Base-by-base conservation (phyloP, 257 asterid species). In the Linaria vulgaris region DNA sequence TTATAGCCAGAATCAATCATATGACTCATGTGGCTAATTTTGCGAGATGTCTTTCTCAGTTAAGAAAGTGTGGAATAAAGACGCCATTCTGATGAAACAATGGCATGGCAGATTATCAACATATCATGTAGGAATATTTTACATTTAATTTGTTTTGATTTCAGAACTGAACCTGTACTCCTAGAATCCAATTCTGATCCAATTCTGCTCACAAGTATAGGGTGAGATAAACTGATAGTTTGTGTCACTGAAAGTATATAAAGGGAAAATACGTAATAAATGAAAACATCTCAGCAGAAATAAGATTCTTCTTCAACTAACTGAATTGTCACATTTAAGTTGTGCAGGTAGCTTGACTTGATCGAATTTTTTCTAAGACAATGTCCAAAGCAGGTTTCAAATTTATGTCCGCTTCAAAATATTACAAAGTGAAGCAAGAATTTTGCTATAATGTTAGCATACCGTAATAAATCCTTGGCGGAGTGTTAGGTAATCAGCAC, bases 391-490 rank as follows among this genome's bases (percentile, higher is more conserved):
- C 47, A 22, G 47, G 39, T 13, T 20, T 16, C 13, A 47, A 20
- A 31, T 16, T 59, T 24, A 31, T 25, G 27, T 61, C 37, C 59
- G 53, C 45, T 31, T 34, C 21, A 70, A 25, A 34, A 19, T 34
- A 34, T 30, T 6, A 69, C 31, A 37, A 2, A 31, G 31, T 43
- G 64, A 38, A 51, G 43, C 17, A 60, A 25, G 25, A 21, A 63
- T 54, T 67, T 21, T 47, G 37, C 44, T 5, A 41, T 12, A 47
- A 46, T 49, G 75, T 53, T 64, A 54, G 65, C 83, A 62, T 85
- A 94, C 99, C 87, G 71, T 68, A 74, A 94, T 86, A 74, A 94
- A 94, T 55, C 96, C 99, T 78, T 90, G 91, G 64, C 99, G 97
- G 30, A 94, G 97, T 38, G 96, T 82, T 67, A 94, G 95, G 74